phyloP scores from a whole-genome alignment of 2,329 filamentous ascomycete species.

The Venturia carpophila region DNA sequence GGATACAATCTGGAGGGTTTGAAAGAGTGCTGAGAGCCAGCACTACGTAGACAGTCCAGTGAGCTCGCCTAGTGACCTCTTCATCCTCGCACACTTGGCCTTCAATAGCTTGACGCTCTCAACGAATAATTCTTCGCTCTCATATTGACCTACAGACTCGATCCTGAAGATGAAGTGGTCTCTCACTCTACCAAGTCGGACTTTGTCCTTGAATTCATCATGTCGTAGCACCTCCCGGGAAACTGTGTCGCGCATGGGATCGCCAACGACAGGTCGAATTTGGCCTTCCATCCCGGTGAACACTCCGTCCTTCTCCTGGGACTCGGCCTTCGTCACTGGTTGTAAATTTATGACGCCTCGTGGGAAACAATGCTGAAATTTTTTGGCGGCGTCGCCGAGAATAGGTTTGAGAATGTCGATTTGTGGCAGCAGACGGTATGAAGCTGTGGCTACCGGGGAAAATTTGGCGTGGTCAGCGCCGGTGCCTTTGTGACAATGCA shows the following conservation, averaged over 20 bases:
- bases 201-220: constrained; percentile 88
- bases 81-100: constrained; percentile 69
- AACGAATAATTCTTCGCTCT: constrained; percentile 87
- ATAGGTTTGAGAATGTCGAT: constrained; percentile 82
- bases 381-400: constrained; percentile 74
- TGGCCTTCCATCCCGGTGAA: constrained; percentile 72
- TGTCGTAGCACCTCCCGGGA: constrained; percentile 88
- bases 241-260: constrained; percentile 91
- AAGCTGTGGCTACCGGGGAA: constrained; percentile 89
- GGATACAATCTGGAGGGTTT: neutral
- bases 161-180: constrained; percentile 98
- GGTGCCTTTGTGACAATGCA: constrained; percentile 93
- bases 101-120: constrained; percentile 81
- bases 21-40: neutral
- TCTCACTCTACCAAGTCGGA: constrained; percentile 78
- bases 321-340: constrained; percentile 60
- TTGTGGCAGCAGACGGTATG: constrained; percentile 81
- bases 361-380: constrained; percentile 86
- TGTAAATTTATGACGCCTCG: constrained; percentile 77
- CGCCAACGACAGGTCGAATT: constrained; percentile 75
- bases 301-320: constrained; percentile 49
- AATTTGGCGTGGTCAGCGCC: constrained; percentile 95
- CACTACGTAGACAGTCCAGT: neutral
- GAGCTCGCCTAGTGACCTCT: constrained; percentile 50
- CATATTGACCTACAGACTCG: constrained; percentile 91